Base-by-base conservation (phyloP, 768 basidiomycete genomes). In the Leucocoprinus leucothites region DNA sequence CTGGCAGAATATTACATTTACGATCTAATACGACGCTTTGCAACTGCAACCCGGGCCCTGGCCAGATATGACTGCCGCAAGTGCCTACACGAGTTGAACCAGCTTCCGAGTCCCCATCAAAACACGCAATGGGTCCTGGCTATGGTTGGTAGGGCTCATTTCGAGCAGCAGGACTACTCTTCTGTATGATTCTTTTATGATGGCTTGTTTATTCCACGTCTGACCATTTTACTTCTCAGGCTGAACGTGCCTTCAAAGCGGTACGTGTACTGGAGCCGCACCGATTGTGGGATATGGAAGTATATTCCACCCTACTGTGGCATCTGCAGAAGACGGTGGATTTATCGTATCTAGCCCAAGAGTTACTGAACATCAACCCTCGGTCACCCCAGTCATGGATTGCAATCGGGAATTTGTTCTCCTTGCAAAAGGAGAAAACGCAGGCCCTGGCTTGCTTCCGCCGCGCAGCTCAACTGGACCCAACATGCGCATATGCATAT, bases 231-330 rank as follows among this genome's bases (percentile, higher is more conserved):
- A 22, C 48, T 57, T 58, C 58, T 35, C 63, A 97, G 95, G 91
- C 96, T 36, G 90, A 94, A 66, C 84, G 92, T 64, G 91, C 91
- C 19, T 98, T 95, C 76, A 82, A 82, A 61, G 81, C 85, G 16
- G 83, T 92, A 48, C 82, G 94, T 41, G 75, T 75, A n/a, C 74
- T 91, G 57, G 89, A 98, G 60, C 95, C 95, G n/a, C 89, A 92
- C 75, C 84, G 91, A 21, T 69, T 95, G 56, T 82, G 83, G 76
- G 91, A 94, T 68, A 94, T 97, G 91, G 95, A 98, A 71, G 84
- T 94, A 40, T 97, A 93, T 71, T 97, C 95, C 44, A 97, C 97
- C 24, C 80, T 96, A 34, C 75, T 98, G 43, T 99, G 96, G 96
- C 96, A 98, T 71, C 74, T 97, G 47, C 88, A 91, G 65, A 82